Percentiles rank a stretch among this genome's conserved stretches.
These are phyloP conservation scores for Mycena belliarum DNA, from an alignment of 768 basidiomycete genomes.

Conservation along the genomic window DNA sequence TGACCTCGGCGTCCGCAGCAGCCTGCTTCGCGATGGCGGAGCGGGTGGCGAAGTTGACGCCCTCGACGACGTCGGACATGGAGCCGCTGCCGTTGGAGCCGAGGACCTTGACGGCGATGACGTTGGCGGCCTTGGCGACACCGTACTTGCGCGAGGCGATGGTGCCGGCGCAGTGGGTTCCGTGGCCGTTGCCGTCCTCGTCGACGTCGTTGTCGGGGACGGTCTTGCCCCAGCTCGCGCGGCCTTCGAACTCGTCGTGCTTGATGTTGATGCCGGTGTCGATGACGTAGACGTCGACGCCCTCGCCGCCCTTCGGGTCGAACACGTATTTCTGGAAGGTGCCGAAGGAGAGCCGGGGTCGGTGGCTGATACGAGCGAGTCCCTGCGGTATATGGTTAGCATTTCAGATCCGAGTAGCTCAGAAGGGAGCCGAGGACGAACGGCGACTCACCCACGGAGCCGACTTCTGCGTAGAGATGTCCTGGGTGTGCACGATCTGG, in stretches of 20 bases:
- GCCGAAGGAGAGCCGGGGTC: constrained; percentile 66
- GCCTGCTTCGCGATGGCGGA: constrained; percentile 53
- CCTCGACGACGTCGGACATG: constrained; percentile 92
- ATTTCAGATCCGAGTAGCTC: background rate
- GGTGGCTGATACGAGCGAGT: constrained; percentile 92
- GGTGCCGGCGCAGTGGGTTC: constrained; percentile 93
- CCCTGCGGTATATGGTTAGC: constrained; percentile 57
- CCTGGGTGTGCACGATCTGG: constrained; percentile 83
- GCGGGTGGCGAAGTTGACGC: constrained; percentile 78
- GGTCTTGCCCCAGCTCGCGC: constrained; percentile 92
- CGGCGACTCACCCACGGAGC: constrained; percentile 79
- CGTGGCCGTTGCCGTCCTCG: constrained; percentile 93
- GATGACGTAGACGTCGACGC: constrained; percentile 89
- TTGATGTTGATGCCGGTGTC: constrained; percentile 88
- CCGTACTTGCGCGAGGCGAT: constrained; percentile 93
- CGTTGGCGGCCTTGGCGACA: constrained; percentile 90
- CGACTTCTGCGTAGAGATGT: constrained; percentile 61
- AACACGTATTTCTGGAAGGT: constrained; percentile 87
- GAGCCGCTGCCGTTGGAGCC: constrained; percentile 93
- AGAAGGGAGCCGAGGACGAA: background rate
- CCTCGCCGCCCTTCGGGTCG: constrained; percentile 73
- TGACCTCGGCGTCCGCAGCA: constrained; percentile 66
- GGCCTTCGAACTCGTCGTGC: constrained; percentile 87
- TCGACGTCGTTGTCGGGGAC: constrained; percentile 83
- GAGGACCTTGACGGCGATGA: constrained; percentile 90